Percentiles rank a stretch among this genome's conserved stretches.
These are phyloP conservation scores for Quercus phellos DNA, from an alignment of 331 rosid genomes.

Conservation along the genomic window DNA sequence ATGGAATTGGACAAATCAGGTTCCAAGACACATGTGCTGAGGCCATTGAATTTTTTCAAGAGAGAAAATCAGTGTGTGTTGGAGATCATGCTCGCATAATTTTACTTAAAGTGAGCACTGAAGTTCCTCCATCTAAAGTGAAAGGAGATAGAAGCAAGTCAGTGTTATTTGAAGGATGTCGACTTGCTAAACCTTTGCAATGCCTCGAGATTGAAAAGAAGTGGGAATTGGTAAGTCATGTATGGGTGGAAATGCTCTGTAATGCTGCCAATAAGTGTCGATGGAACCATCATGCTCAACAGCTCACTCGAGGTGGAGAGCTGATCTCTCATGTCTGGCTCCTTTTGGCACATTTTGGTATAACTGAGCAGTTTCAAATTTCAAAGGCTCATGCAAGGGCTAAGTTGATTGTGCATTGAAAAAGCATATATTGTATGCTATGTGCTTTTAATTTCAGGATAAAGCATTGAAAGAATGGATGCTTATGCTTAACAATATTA, in stretches of 20 bases:
- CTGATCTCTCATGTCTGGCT: slow-evolving; percentile 44
- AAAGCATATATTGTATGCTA: neutral
- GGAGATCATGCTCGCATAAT: neutral
- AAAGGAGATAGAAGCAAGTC: slow-evolving; percentile 30
- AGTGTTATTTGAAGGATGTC: slow-evolving; percentile 28
- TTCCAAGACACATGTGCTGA: slow-evolving; percentile 36
- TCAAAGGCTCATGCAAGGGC: slow-evolving; percentile 30
- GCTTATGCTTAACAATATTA: no score
- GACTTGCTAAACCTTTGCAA: slow-evolving; percentile 12
- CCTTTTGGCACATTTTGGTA: slow-evolving; percentile 46
- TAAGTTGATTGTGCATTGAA: slow-evolving; percentile 19
- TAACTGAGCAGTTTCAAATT: slow-evolving; percentile 34
- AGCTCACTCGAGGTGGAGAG: slow-evolving; percentile 36
- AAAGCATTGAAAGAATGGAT: neutral
- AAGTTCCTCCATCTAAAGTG: slow-evolving; percentile 13
- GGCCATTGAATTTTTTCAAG: slow-evolving; percentile 8
- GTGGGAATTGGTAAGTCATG: slow-evolving; percentile 29
- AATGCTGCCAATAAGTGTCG: slow-evolving; percentile 24
- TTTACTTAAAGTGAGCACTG: neutral
- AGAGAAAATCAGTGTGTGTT: neutral
- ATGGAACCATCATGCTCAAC: slow-evolving; percentile 29
- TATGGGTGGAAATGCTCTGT: slow-evolving; percentile 41
- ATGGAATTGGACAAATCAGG: slow-evolving; percentile 30
- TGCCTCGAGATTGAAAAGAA: neutral
- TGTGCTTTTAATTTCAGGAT: neutral